Percentiles rank a stretch among this genome's conserved stretches.
These are phyloP conservation scores for Rhododendron ovatum DNA, from an alignment of 148 eudicot species.

Conservation along the genomic window DNA sequence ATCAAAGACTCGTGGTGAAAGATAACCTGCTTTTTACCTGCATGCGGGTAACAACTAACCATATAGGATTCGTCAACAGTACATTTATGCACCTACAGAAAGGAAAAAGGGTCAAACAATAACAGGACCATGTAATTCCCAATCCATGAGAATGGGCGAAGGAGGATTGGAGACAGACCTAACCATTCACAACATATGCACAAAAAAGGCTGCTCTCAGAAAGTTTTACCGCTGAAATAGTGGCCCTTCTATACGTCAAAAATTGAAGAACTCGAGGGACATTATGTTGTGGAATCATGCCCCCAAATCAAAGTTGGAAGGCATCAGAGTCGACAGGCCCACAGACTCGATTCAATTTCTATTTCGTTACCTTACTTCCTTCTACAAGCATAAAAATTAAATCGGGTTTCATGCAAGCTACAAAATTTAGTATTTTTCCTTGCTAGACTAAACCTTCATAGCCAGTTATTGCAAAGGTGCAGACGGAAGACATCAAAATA, in stretches of 20 bases:
- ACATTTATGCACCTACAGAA: slow-evolving; percentile 76
- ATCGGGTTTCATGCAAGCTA: neutral
- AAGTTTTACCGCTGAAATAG: neutral
- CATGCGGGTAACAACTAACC: slow-evolving; percentile 97
- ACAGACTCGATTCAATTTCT: neutral
- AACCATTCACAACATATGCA: neutral
- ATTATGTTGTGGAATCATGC: neutral
- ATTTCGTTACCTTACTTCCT: neutral
- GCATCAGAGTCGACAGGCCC: neutral
- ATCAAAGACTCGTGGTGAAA: slow-evolving; percentile 10
- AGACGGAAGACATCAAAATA: neutral
- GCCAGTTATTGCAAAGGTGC: slow-evolving; percentile 1
- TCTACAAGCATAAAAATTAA: neutral
- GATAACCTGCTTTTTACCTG: slow-evolving; percentile 48
- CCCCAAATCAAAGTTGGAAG: neutral
- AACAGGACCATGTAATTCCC: neutral
- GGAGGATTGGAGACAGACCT: neutral
- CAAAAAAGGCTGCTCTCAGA: neutral
- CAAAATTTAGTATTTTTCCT: neutral
- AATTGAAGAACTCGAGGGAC: neutral
- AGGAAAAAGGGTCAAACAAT: slow-evolving; percentile 7
- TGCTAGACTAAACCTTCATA: neutral
- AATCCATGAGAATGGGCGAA: neutral
- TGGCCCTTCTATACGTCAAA: neutral
- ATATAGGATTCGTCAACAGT: slow-evolving; percentile 95